Evolutionary conservation across 2,329 filamentous ascomycete genomes (phyloP).

Genomic region (Orbilia blumenaviensis): DNA sequence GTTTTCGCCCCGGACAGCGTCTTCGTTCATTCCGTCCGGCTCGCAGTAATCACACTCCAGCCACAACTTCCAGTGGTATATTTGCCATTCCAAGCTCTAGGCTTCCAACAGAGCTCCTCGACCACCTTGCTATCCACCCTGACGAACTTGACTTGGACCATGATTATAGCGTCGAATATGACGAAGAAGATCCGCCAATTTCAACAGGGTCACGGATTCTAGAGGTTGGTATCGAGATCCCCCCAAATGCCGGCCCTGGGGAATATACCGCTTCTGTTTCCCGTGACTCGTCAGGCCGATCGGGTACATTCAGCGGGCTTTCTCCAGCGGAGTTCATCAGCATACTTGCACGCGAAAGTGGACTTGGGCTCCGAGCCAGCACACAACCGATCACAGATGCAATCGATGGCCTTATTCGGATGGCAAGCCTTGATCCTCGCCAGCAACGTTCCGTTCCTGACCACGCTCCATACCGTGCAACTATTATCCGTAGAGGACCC

Average conservation of each 20-base stretch:
- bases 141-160: background rate
- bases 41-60: background rate
- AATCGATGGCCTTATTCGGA: background rate
- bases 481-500: background rate
- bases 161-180: background rate
- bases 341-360: background rate
- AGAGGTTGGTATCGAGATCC: background rate
- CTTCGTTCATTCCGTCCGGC: background rate
- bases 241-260: background rate
- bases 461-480: background rate
- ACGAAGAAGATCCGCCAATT: background rate
- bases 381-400: background rate
- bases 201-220: background rate
- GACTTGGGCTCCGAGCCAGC: background rate
- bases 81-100: background rate
- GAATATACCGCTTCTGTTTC: background rate
- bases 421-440: background rate
- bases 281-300: background rate
- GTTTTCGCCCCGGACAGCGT: constrained; percentile 9
- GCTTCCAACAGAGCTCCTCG: background rate
- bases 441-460: too few species aligned
- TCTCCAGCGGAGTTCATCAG: background rate
- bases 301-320: background rate
- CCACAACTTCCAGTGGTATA: background rate
- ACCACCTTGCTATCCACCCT: background rate